Evolutionary conservation across 169 alveolate species (phyloP), one percentile per base, ranked within the genome.

Genomic region (Cryptosporidium viatorum): DNA sequence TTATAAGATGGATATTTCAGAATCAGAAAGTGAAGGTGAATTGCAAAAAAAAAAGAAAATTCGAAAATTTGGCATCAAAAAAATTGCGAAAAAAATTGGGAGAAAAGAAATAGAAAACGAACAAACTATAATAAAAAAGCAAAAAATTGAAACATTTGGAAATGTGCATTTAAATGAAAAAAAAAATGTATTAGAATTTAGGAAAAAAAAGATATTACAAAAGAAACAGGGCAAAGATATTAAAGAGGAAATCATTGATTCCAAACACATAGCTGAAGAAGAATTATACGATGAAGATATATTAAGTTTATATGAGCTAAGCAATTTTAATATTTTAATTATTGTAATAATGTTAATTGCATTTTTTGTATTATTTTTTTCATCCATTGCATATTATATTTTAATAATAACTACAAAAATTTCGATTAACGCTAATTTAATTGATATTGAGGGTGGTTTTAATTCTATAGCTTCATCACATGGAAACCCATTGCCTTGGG

Each of bases 371-470:
- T 23, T 59, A 33, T 80, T 80, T 43, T 62, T 41, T 62, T 23
- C 74, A 14, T 60, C 75, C 35, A 12, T 80, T n/a, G 41, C 39
- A 80, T 80, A 62, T 62, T 80, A 62, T 31, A 41, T 50, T 62
- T 62, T 62, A 43, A 59, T 80, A 41, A 41, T 45, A 18, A 26
- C 74, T 16, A 59, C 65, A 60, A 62, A 41, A 45, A 31, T 80
- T 26, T n/a, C 75, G 14, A 41, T 80, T 2, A 80, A 80, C 45
- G 12, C 45, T 35, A 80, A 80, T 37, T 62, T 69, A 21, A 80
- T 80, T 43, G 75, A 80, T 59, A n/a, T 43, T 26, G 89, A 80
- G 33, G 89, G 80, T 62, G 75, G 75, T n/a, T 80, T 80, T 62
- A 65, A 62, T 80, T 80, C 89, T 23, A 80, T 65, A 26, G 80